Percentiles rank a stretch among this genome's conserved stretches.
phyloP scores from a whole-genome alignment of 106 monocot genomes.

The Acorus gramineus region DNA sequence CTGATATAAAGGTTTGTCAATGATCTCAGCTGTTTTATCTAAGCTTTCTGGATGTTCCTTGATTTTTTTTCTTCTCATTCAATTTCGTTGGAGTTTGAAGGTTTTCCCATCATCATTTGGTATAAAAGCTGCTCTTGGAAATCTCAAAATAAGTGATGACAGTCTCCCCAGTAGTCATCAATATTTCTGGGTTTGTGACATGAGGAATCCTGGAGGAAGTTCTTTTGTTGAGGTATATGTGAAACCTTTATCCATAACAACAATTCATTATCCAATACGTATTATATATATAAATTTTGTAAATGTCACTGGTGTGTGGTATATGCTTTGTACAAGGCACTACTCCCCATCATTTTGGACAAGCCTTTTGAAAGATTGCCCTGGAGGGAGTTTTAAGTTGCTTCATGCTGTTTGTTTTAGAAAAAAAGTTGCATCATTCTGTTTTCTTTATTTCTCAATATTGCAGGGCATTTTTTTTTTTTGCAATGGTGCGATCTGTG shows the following conservation, averaged over 20 bases:
- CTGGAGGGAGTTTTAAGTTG: too few species aligned
- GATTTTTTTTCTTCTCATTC: slow-evolving; percentile 1
- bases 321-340: too few species aligned
- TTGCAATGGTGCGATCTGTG: too few species aligned
- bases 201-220: slow-evolving; percentile 91
- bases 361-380: too few species aligned
- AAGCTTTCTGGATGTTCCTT: slow-evolving; percentile 2
- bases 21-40: not conserved
- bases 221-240: slow-evolving; percentile 94
- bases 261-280: too few species aligned
- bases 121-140: slow-evolving; percentile 95
- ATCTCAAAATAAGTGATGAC: slow-evolving; percentile 97
- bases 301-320: too few species aligned
- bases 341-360: too few species aligned
- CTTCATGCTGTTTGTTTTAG: too few species aligned
- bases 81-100: slow-evolving; percentile 21
- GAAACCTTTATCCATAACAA: not conserved
- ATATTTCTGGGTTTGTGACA: slow-evolving; percentile 94
- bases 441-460: too few species aligned
- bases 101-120: slow-evolving; percentile 90
- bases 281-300: too few species aligned
- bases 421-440: too few species aligned
- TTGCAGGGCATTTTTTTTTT: too few species aligned
- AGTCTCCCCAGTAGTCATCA: slow-evolving; percentile 64
- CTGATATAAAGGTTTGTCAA: slow-evolving; percentile 81